Base-by-base conservation (phyloP, 495 filamentous ascomycete species). In the Penicillium tannophilum region DNA sequence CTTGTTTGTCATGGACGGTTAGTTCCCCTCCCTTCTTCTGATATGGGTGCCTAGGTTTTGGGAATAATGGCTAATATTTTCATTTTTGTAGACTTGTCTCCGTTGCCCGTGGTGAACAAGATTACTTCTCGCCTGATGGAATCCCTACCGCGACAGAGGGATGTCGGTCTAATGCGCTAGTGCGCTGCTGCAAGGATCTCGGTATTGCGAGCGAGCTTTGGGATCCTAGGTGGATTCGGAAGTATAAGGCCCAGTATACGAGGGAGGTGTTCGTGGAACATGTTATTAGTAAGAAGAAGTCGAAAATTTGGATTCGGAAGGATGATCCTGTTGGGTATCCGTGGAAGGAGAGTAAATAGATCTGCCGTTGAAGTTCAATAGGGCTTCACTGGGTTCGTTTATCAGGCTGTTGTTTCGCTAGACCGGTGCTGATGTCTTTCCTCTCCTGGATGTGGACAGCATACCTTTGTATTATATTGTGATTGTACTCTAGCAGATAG, bases 111-210 rank as follows among this genome's bases (percentile, higher is more conserved):
- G 94, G 94, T 69, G 95, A 98, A 73, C 92, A 96, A 74, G 86
- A 91, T 58, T 98, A 97, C 74, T 98, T 98, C 75, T 86, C 84
- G 53, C 86, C 90, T 12, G 91, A 96, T 55, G 91, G 90, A 47
- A 94, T 98, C 58, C 91, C 94, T n/a, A 98, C 93, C 2, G 94
- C 95, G 0, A 93, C 92, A 31, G 94, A 98, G 73, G 94, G 94
- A 19, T 96, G 92, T 79, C 95, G 96, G 72, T 97, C 92, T 17
- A 98, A 98, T 72, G 94, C 94, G 19, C 81, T 98, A 54, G 91
- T 97, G 81, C 89, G 94, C 24, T 97, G 92, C 78, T 98, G 95
- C 78, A 98, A 98, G 76, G 94, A 98, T 73, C 82, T 98, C 23
- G 94, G 94, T 12, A 88, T 98, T 55, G 95, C 92, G 3, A 92